Conservation (phyloP, 2,329 filamentous ascomycete genomes). For the Colletotrichum camelliae region DNA sequence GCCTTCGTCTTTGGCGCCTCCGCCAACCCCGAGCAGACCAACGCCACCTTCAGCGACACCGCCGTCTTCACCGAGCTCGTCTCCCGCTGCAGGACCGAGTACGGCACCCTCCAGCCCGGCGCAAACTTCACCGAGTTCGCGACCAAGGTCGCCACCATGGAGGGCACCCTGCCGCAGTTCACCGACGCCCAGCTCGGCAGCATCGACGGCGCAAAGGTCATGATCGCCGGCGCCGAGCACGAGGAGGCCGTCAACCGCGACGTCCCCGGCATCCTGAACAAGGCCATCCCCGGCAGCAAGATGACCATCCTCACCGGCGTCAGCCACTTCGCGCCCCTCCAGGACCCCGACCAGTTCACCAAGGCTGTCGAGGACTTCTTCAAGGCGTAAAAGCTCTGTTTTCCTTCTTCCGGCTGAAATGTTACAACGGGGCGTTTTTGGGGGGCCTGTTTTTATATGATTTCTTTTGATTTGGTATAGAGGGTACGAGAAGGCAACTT, state of each 20-base stretch:
- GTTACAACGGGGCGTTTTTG: background rate
- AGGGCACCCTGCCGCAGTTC: constrained; percentile 38
- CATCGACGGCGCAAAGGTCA: constrained; percentile 33
- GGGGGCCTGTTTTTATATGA: background rate
- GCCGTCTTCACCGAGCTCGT: constrained; percentile 31
- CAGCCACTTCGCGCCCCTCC: constrained; percentile 48
- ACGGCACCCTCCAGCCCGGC: constrained; percentile 37
- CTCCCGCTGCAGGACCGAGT: constrained; percentile 38
- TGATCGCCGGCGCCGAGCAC: constrained; percentile 34
- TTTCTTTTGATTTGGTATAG: background rate
- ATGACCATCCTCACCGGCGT: constrained; percentile 39
- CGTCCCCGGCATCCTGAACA: constrained; percentile 38
- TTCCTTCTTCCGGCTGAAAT: background rate
- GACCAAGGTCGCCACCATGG: constrained; percentile 39
- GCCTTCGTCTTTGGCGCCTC: constrained; percentile 44
- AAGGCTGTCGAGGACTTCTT: constrained; percentile 34
- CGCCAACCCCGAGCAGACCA: constrained; percentile 36
- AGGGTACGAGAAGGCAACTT: background rate
- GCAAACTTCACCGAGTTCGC: constrained; percentile 42
- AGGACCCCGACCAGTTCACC: constrained; percentile 42
- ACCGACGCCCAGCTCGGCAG: constrained; percentile 31
- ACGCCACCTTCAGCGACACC: constrained; percentile 36
- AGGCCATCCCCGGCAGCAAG: constrained; percentile 40
- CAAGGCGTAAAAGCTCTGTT: background rate
- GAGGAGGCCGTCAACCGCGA: constrained; percentile 45